phyloP scores from a whole-genome alignment of 2,329 filamentous ascomycete species.

The Zasmidium cellare region DNA sequence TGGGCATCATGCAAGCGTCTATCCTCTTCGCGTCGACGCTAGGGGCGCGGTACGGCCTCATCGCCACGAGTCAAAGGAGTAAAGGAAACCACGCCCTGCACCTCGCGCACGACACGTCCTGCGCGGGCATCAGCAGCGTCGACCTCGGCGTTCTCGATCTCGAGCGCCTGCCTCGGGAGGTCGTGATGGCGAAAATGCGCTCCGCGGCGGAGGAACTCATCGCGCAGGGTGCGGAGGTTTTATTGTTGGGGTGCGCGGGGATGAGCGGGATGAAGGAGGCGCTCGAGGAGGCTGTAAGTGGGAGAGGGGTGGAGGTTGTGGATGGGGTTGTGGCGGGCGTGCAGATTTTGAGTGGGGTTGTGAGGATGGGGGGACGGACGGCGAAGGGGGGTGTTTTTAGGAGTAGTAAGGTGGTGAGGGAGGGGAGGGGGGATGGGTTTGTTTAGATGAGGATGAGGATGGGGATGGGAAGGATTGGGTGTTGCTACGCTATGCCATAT shows the following conservation, averaged over 20 bases:
- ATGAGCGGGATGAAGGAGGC: conserved; percentile 50
- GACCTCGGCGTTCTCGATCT: conserved; percentile 48
- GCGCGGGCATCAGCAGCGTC: conserved; percentile 45
- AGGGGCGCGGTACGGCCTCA: conserved; percentile 48
- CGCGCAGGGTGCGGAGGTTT: conserved; percentile 43
- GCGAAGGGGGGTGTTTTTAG: conserved; percentile 47
- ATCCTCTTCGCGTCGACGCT: conserved; percentile 53
- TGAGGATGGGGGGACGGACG: conserved; percentile 48
- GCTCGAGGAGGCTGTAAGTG: conserved; percentile 49
- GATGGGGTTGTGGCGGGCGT: conserved; percentile 54
- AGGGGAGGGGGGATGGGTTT: conserved; percentile 43
- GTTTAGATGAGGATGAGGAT: conserved; percentile 18
- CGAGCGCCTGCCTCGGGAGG: conserved; percentile 40
- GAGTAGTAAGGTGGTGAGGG: conserved; percentile 40
- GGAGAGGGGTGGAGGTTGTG: conserved; percentile 48
- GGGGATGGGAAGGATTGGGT: too few relatives aligned
- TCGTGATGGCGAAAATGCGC: conserved; percentile 43
- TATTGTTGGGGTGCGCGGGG: conserved; percentile 50
- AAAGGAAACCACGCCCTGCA: conserved; percentile 43
- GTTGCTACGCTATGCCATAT: too few relatives aligned
- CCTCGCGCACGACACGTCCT: conserved; percentile 46
- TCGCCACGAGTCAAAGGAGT: conserved; percentile 43
- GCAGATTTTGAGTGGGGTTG: conserved; percentile 47
- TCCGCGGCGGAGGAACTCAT: conserved; percentile 42
- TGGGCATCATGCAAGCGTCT: conserved; percentile 55